Evolutionary conservation across 495 filamentous ascomycete species (phyloP).

Genomic region (Cercophora samala): DNA sequence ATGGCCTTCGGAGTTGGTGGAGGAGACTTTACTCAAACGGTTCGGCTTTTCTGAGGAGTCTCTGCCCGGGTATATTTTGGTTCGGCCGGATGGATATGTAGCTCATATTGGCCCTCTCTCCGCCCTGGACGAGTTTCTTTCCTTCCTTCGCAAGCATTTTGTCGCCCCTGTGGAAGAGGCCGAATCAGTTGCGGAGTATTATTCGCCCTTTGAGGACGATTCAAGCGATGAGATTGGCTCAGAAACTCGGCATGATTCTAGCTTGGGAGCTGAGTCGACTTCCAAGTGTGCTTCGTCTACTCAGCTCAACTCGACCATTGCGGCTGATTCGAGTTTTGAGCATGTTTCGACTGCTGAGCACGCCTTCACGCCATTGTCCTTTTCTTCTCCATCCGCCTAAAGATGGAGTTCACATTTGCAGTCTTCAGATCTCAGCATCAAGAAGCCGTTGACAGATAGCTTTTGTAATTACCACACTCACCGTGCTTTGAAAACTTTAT

Average conservation of each 20-base stretch:
- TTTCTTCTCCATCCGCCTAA: neutral
- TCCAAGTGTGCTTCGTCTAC: neutral
- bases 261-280: neutral
- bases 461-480: neutral
- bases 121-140: slow-evolving; percentile 28
- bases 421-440: neutral
- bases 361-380: neutral
- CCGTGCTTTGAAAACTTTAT: too few species aligned
- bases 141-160: slow-evolving; percentile 19
- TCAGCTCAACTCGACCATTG: neutral
- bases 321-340: too few species aligned
- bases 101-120: slow-evolving; percentile 37
- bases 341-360: neutral
- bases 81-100: slow-evolving; percentile 43
- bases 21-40: slow-evolving; percentile 18
- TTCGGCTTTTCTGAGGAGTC: slow-evolving; percentile 33
- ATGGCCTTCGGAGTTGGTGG: neutral
- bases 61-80: slow-evolving; percentile 34
- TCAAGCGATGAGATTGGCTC: neutral
- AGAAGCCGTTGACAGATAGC: neutral
- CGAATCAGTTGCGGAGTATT: neutral
- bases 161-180: neutral
- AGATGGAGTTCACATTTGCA: neutral
- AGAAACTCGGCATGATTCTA: too few species aligned
- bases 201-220: neutral